Conservation (phyloP, 2,329 filamentous ascomycete species). For the Fusarium virguliforme region DNA sequence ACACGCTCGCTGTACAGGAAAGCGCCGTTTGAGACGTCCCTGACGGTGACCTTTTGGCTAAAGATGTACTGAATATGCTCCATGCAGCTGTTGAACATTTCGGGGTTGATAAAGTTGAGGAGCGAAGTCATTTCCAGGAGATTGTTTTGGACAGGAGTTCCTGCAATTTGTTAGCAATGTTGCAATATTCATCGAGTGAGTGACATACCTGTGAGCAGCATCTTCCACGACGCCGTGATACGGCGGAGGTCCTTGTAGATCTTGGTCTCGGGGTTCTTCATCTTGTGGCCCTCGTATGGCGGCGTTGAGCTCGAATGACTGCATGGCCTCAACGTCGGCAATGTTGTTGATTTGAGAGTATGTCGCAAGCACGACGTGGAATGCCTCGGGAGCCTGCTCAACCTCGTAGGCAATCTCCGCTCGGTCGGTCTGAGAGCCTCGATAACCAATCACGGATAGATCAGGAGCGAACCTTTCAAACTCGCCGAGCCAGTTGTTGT, state of each 20-base stretch:
- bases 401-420: constrained; percentile 76
- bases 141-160: constrained; percentile 96
- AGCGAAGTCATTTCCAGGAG: constrained; percentile 91
- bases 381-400: constrained; percentile 75
- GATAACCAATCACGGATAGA: constrained; percentile 80
- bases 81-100: constrained; percentile 82
- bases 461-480: constrained; percentile 89
- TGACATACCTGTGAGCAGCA: constrained; percentile 74
- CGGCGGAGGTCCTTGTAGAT: constrained; percentile 84
- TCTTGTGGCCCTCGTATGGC: constrained; percentile 92
- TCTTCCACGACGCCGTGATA: constrained; percentile 85
- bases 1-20: constrained; percentile 91
- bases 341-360: constrained; percentile 72
- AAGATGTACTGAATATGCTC: constrained; percentile 90
- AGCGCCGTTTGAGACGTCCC: constrained; percentile 83
- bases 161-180: constrained; percentile 65
- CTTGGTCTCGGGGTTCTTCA: constrained; percentile 90
- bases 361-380: constrained; percentile 74
- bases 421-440: constrained; percentile 77
- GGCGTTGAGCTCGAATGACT: constrained; percentile 65
- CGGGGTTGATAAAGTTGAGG: constrained; percentile 93
- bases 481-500: constrained; percentile 96
- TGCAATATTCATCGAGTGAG: neutral
- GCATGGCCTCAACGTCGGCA: constrained; percentile 68
- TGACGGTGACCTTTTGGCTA: constrained; percentile 89